These are phyloP conservation scores for Mediolabrus comicus DNA, from an alignment of 108 stramenopile genomes.

Conservation along the genomic window DNA sequence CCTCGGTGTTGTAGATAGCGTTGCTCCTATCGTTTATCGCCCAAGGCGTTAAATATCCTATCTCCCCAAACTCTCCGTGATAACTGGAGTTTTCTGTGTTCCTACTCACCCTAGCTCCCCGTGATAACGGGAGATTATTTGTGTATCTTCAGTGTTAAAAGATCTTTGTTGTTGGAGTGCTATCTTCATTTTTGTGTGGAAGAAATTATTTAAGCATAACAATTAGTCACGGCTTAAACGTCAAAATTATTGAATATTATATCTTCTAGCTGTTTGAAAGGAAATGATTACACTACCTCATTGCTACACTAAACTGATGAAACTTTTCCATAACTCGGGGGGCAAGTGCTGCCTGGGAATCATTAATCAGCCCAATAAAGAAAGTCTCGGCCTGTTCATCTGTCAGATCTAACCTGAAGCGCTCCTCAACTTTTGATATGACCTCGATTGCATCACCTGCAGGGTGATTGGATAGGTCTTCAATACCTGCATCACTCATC, in stretches of 20 bases:
- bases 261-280: too few species aligned
- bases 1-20: neutral
- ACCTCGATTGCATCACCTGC: conserved; percentile 84
- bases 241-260: too few species aligned
- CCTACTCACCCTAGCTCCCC: too few species aligned
- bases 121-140: too few species aligned
- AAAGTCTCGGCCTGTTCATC: conserved; percentile 95
- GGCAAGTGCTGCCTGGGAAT: conserved; percentile 83
- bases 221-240: too few species aligned
- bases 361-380: conserved; percentile 84
- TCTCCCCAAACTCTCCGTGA: too few species aligned
- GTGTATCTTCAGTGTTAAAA: too few species aligned
- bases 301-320: conserved; percentile 86
- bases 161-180: too few species aligned
- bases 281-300: too few species aligned
- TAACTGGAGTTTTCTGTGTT: too few species aligned
- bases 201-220: too few species aligned
- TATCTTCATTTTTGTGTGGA: too few species aligned
- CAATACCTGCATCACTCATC: conserved; percentile 98
- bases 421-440: conserved; percentile 91
- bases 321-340: conserved; percentile 93
- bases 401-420: conserved; percentile 89
- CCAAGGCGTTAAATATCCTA: neutral
- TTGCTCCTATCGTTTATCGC: neutral
- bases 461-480: conserved; percentile 93